Evolutionary conservation across 2,329 filamentous ascomycete species (phyloP), one percentile per base, ranked within the genome.

Genomic region (Fusarium pilosicola): DNA sequence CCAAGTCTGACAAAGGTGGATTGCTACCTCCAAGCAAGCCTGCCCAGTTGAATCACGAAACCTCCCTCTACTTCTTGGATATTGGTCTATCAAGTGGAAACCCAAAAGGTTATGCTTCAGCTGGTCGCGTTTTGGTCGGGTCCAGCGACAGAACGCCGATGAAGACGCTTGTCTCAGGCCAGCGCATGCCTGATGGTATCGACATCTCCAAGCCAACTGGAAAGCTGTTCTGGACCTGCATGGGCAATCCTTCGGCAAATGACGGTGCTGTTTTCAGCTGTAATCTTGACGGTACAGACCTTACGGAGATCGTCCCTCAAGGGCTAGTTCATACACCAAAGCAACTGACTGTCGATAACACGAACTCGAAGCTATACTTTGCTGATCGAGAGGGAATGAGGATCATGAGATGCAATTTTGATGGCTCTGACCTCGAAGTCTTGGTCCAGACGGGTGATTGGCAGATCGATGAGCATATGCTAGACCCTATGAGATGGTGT

Each of bases 321-420:
- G 49, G 61, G 0, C 12, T 8, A 2, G 64, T 58, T 0, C 61
- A 66, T 22, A 66, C 64, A 3, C 64, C 64, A n/a, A 66, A 66
- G 2, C 64, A 66, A 2, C 9, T 66, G 38, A 44, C 49, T 1
- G 26, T 58, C 3, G 61, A 66, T 1, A 49, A 58, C 10, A 20
- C 13, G 1, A 49, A 58, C 30, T 65, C 49, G 0, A 66, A 49
- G 20, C 0, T 66, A 1, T 66, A 66, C 38, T 58, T 66, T 17
- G 39, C 64, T 10, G 64, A 66, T 15, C 64, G 64, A 0, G 64
- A 66, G n/a, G 61, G 64, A 6, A 32, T 65, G 61, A 9, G 61
- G 7, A 24, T 66, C 1, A 58, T 66, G 38, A 42, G 64, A 5
- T 65, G 64, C 0, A 65, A 58, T 8, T 51, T 66, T 2, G 49